Evolutionary conservation across 2,329 filamentous ascomycete genomes (phyloP).

Genomic region (Alternaria sp.): DNA sequence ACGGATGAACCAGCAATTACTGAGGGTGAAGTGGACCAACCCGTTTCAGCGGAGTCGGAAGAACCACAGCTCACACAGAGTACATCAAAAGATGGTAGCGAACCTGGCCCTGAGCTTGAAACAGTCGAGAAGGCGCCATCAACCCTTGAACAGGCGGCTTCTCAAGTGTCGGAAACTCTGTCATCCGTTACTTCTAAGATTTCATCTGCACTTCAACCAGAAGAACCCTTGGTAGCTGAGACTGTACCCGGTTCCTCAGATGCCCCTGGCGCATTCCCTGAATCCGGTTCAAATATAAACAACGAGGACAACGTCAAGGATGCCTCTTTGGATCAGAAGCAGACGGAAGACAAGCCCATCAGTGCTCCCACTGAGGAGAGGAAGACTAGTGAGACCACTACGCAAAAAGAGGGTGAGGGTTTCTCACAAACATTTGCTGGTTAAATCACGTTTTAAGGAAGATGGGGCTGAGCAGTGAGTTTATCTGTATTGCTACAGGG

Average conservation of each 20-base stretch:
- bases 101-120: slow-evolving; percentile 10
- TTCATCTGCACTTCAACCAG: slow-evolving; percentile 9
- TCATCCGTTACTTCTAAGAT: slow-evolving; percentile 9
- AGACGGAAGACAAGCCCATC: slow-evolving; percentile 1
- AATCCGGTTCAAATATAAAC: slow-evolving; percentile 14
- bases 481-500: not conserved
- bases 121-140: slow-evolving; percentile 1
- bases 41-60: slow-evolving; percentile 14
- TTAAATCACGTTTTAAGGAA: not conserved
- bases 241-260: slow-evolving; percentile 25
- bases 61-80: slow-evolving; percentile 16
- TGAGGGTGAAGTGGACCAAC: slow-evolving; percentile 18
- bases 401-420: slow-evolving; percentile 11
- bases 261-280: slow-evolving; percentile 34
- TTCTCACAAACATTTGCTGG: slow-evolving; percentile 16
- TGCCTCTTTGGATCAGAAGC: slow-evolving; percentile 18
- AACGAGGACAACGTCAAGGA: slow-evolving; percentile 12
- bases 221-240: slow-evolving; percentile 24
- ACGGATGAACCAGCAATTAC: slow-evolving; percentile 11
- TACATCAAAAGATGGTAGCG: slow-evolving; percentile 12
- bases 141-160: slow-evolving; percentile 8
- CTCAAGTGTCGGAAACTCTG: slow-evolving; percentile 7
- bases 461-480: not conserved
- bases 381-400: slow-evolving; percentile 10
- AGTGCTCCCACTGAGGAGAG: slow-evolving; percentile 6